Conservation (phyloP, 352 stramenopile genomes). For the Aphanomyces invadans region DNA sequence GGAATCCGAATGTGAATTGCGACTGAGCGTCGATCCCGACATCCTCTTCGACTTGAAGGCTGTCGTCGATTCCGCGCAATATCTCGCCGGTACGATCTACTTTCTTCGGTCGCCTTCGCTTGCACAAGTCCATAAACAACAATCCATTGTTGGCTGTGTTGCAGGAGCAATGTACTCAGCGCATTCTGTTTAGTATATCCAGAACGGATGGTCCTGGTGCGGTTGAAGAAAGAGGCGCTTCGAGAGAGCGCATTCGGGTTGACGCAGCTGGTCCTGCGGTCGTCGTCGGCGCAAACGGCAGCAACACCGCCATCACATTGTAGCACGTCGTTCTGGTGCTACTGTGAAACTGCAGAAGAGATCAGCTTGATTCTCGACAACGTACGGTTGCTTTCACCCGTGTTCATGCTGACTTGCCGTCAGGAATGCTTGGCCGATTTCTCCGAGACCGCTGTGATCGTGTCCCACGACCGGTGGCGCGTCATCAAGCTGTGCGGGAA, state of each 20-base stretch:
- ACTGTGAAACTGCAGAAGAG: slow-evolving; percentile 76
- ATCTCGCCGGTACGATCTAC: slow-evolving; percentile 48
- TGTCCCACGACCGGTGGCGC: slow-evolving; percentile 77
- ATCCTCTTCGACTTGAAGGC: slow-evolving; percentile 3
- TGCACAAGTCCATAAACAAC: too few relatives aligned
- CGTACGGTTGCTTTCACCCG: slow-evolving; percentile 20
- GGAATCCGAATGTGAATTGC: slow-evolving; percentile 39
- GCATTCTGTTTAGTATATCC: slow-evolving; percentile 51
- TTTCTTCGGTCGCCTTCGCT: background rate
- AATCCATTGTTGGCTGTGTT: too few relatives aligned
- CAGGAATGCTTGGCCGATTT: slow-evolving; percentile 57
- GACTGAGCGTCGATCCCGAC: slow-evolving; percentile 4
- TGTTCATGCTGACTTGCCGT: background rate
- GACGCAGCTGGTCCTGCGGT: slow-evolving; percentile 67
- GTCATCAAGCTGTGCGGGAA: slow-evolving; percentile 78
- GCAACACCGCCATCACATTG: slow-evolving; percentile 18
- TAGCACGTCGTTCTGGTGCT: slow-evolving; percentile 71
- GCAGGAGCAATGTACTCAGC: background rate
- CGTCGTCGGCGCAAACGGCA: too few relatives aligned
- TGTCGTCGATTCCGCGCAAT: slow-evolving; percentile 62
- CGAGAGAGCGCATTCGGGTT: slow-evolving; percentile 65
- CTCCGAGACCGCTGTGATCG: slow-evolving; percentile 59
- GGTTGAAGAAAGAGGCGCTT: slow-evolving; percentile 65
- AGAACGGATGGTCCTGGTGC: slow-evolving; percentile 64
- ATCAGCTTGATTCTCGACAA: slow-evolving; percentile 75